These are phyloP conservation scores for Aspergillus steynii DNA, from an alignment of 495 filamentous ascomycete genomes.

Conservation along the genomic window DNA sequence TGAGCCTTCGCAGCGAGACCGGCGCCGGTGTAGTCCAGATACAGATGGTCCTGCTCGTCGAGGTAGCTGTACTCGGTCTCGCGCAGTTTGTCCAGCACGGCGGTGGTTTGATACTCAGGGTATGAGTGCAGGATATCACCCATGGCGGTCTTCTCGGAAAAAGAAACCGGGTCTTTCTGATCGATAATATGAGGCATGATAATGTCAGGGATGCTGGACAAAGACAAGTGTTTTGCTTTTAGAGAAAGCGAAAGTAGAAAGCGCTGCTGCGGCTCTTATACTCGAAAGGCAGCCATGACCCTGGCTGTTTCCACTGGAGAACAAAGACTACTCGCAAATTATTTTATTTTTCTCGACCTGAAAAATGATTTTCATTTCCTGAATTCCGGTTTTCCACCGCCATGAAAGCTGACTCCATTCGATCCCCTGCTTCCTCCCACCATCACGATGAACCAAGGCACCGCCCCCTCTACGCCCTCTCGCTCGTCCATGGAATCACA, in stretches of 20 bases:
- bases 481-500: not conserved
- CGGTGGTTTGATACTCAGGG: slow-evolving; percentile 10
- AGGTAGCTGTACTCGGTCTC: slow-evolving; percentile 16
- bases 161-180: not conserved
- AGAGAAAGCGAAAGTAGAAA: not conserved
- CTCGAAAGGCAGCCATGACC: not conserved
- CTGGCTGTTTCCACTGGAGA: not conserved
- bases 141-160: not conserved
- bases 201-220: not conserved
- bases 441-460: not conserved
- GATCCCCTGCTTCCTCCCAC: not conserved
- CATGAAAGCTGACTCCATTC: not conserved
- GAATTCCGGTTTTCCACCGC: not conserved
- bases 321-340: not conserved
- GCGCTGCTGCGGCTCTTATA: not conserved
- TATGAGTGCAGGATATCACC: slow-evolving; percentile 3
- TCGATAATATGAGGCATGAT: not conserved
- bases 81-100: slow-evolving; percentile 2
- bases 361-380: not conserved
- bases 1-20: slow-evolving; percentile 10
- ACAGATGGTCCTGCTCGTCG: slow-evolving; percentile 9
- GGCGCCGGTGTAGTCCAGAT: slow-evolving; percentile 15
- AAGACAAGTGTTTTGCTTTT: not conserved
- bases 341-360: not conserved
- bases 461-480: not conserved